These are phyloP conservation scores for Geosmithia flava DNA, from an alignment of 2,329 filamentous ascomycete species.

Conservation along the genomic window DNA sequence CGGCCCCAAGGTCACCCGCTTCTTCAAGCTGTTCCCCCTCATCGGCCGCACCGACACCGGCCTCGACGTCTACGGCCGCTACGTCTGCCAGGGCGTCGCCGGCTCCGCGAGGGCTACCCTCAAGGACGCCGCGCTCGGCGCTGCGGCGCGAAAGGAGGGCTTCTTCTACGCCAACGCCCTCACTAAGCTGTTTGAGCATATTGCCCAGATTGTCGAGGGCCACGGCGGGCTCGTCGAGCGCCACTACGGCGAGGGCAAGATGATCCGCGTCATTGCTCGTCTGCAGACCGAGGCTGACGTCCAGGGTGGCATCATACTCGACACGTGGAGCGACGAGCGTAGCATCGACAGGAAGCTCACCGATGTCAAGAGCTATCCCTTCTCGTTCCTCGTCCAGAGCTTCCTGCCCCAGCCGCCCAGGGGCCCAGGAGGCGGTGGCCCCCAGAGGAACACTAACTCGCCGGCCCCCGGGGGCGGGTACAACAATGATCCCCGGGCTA, in stretches of 20 bases:
- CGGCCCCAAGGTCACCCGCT: constrained; percentile 78
- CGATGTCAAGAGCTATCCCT: constrained; percentile 95
- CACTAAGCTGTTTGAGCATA: constrained; percentile 91
- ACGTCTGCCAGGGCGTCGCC: constrained; percentile 92
- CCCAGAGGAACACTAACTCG: constrained; percentile 48
- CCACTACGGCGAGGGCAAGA: constrained; percentile 86
- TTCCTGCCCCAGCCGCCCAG: constrained; percentile 65
- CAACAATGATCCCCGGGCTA: constrained; percentile 41
- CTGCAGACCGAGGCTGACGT: constrained; percentile 92
- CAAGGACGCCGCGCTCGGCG: constrained; percentile 47
- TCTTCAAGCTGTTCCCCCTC: constrained; percentile 95
- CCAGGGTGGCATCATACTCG: constrained; percentile 88
- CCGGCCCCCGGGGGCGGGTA: constrained; percentile 49
- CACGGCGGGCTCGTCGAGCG: constrained; percentile 85
- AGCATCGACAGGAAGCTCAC: constrained; percentile 75
- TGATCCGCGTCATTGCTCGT: constrained; percentile 87
- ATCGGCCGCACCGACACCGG: constrained; percentile 84
- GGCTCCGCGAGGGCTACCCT: constrained; percentile 70
- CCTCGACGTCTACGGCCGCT: constrained; percentile 86
- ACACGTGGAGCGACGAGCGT: constrained; percentile 90
- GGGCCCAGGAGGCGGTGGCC: constrained; percentile 18
- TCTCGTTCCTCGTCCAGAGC: constrained; percentile 92
- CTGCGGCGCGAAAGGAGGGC: constrained; percentile 45
- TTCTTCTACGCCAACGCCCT: constrained; percentile 88
- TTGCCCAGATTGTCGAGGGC: constrained; percentile 88